Percentiles rank a stretch among this genome's conserved stretches.
phyloP scores from a whole-genome alignment of 1,139 yeast genomes.

The Yamadazyma friedrichii region DNA sequence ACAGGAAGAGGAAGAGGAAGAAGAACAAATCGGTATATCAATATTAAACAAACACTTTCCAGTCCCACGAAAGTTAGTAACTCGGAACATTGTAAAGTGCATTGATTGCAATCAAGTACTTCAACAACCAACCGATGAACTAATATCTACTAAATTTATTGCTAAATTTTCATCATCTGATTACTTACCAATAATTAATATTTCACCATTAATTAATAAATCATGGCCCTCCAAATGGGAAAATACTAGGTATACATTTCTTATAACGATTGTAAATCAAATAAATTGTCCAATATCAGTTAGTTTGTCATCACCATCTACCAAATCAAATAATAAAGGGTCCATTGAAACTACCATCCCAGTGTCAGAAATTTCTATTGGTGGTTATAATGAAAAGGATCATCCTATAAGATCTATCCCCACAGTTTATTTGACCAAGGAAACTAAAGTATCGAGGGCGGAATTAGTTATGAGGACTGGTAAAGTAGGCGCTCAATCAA shows the following conservation, averaged over 20 bases:
- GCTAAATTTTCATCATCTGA: conserved; percentile 36
- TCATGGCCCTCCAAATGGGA: conserved; percentile 12
- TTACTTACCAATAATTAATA: conserved; percentile 27
- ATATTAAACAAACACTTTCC: conserved; percentile 17
- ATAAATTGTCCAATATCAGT: conserved; percentile 15
- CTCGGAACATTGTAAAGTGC: conserved; percentile 28
- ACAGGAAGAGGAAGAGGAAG: background rate
- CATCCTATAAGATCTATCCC: conserved; percentile 24
- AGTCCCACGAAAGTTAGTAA: conserved; percentile 22
- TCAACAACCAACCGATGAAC: conserved; percentile 25
- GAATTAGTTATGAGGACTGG: conserved; percentile 33
- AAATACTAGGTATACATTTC: conserved; percentile 16
- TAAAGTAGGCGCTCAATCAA: conserved; percentile 16
- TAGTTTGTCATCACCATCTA: conserved; percentile 15
- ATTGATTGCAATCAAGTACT: conserved; percentile 27
- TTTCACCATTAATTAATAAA: conserved; percentile 11
- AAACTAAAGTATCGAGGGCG: conserved; percentile 29
- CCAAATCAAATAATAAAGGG: conserved; percentile 1
- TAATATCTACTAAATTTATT: conserved; percentile 29
- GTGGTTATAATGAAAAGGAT: conserved; percentile 14
- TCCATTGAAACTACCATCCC: conserved; percentile 25
- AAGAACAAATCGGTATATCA: background rate
- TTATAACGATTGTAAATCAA: conserved; percentile 34
- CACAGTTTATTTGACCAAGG: conserved; percentile 29
- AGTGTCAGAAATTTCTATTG: conserved; percentile 20